Evolutionary conservation across 805 yeast species (phyloP).

Genomic region (Pichia gijzeniarum): DNA sequence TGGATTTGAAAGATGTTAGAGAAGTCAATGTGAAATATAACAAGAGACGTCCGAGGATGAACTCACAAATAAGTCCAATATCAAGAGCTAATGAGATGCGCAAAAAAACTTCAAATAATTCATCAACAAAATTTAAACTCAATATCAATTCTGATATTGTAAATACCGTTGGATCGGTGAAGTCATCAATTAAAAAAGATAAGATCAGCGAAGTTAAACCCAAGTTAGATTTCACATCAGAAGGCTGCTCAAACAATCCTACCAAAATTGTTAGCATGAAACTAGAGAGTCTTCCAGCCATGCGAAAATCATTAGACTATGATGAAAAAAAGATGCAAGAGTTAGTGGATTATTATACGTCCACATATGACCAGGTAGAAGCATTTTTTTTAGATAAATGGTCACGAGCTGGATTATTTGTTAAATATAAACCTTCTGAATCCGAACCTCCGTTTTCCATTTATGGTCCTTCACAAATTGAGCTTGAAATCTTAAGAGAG

Average conservation of each 20-base stretch:
- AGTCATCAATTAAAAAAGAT: no score
- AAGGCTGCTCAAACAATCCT: neutral
- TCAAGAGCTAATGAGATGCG: no score
- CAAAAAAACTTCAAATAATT: no score
- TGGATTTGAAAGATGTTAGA: slow-evolving; percentile 4
- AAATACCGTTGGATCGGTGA: no score
- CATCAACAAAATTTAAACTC: neutral
- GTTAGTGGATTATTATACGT: neutral
- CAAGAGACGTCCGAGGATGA: neutral
- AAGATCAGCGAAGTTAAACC: no score
- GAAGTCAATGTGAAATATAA: neutral
- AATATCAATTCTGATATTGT: neutral
- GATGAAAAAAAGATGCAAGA: slow-evolving; percentile 1
- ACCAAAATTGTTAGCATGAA: slow-evolving; percentile 1
- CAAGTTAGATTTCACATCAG: no score
- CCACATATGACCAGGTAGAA: slow-evolving; percentile 7
- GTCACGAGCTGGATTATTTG: slow-evolving; percentile 6
- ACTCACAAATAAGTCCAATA: neutral
- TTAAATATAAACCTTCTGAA: slow-evolving; percentile 11
- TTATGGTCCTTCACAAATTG: slow-evolving; percentile 30
- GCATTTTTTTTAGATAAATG: slow-evolving; percentile 10
- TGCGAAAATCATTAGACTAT: slow-evolving; percentile 4
- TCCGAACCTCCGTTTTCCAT: slow-evolving; percentile 23
- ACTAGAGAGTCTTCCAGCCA: slow-evolving; percentile 1
- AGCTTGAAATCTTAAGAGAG: slow-evolving; percentile 23